These are phyloP conservation scores for Hypoxylon fragiforme DNA, from an alignment of 495 filamentous ascomycete species.

Conservation along the genomic window DNA sequence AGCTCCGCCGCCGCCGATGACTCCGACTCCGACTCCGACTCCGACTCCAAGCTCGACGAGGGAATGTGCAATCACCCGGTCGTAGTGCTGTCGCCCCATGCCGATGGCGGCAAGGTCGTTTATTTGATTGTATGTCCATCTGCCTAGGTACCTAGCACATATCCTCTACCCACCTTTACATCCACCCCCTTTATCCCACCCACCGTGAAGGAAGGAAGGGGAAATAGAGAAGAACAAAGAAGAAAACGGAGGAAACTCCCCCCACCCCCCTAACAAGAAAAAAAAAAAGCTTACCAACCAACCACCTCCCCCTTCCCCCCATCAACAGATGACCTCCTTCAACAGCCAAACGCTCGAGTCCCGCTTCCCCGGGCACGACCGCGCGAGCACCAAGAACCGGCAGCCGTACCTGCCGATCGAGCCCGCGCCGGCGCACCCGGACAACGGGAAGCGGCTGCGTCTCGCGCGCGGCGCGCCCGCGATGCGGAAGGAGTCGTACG, in stretches of 20 bases:
- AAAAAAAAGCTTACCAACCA: too few species aligned
- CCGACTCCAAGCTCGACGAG: slow-evolving; percentile 23
- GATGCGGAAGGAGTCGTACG: slow-evolving; percentile 34
- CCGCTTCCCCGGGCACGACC: slow-evolving; percentile 12
- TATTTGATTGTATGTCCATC: slow-evolving; percentile 29
- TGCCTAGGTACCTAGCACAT: background rate
- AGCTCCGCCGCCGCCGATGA: too few species aligned
- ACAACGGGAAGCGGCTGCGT: slow-evolving; percentile 36
- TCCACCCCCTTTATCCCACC: too few species aligned
- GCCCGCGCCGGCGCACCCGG: slow-evolving; percentile 33
- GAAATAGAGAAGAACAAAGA: too few species aligned
- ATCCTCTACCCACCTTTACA: background rate
- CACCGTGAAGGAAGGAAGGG: background rate
- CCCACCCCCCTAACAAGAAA: too few species aligned
- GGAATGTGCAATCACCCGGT: slow-evolving; percentile 36
- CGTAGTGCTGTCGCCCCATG: slow-evolving; percentile 29
- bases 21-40: background rate
- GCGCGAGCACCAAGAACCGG: too few species aligned
- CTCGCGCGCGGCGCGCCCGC: slow-evolving; percentile 24
- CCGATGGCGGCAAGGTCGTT: slow-evolving; percentile 19
- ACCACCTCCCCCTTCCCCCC: too few species aligned
- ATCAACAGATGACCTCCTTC: slow-evolving; percentile 39
- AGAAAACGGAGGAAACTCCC: too few species aligned
- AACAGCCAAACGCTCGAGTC: slow-evolving; percentile 25
- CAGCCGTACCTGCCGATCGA: slow-evolving; percentile 35